Evolutionary conservation across 2,329 filamentous ascomycete species (phyloP), one percentile per base, ranked within the genome.

Genomic region (Talaromyces sp.): DNA sequence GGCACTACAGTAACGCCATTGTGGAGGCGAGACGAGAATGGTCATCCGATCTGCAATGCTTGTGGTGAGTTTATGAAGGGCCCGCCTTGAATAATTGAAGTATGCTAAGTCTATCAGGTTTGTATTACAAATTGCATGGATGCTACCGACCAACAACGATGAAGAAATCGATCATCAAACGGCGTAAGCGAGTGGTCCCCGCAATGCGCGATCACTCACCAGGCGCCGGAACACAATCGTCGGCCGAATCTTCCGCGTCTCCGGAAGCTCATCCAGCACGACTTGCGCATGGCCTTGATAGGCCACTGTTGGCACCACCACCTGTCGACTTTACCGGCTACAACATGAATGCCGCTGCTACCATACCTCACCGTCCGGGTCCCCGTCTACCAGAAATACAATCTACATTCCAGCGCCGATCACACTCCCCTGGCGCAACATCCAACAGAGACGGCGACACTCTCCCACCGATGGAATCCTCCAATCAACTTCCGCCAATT

Each of bases 121-220:
- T 99, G 3, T 99, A 99, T 77, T 93, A 96, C 81, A 98, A 98
- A 78, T 87, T 99, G 2, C 95, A 99, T 75, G 93, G 93, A 63
- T 89, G 93, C 35, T 94, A 97, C 77, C 87, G 95, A 49, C 95
- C 95, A 0, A 92, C 95, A 5, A 92, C 92, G n/a, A 98, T 99
- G 95, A 99, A 98, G 79, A 98, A 97, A 78, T 90, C 92, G 3
- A 91, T 96, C 31, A 99, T 99, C 77, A 98, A 99, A 79, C 87
- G 95, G 68, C 86, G 95, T 67, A 98, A 98, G 83, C 89, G 95
- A 66, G 93, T 98, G 6, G 93, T 98, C 50, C 93, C 94, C 19
- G 92, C 91, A 19, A 81, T 87, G 31, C 78, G 81, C 63, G 82
- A 82, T 64, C 77, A 79, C 62, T 81, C 82, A 56, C 77, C 78